Conservation (phyloP, 495 filamentous ascomycete species). For the Annulohypoxylon maeteangense region DNA sequence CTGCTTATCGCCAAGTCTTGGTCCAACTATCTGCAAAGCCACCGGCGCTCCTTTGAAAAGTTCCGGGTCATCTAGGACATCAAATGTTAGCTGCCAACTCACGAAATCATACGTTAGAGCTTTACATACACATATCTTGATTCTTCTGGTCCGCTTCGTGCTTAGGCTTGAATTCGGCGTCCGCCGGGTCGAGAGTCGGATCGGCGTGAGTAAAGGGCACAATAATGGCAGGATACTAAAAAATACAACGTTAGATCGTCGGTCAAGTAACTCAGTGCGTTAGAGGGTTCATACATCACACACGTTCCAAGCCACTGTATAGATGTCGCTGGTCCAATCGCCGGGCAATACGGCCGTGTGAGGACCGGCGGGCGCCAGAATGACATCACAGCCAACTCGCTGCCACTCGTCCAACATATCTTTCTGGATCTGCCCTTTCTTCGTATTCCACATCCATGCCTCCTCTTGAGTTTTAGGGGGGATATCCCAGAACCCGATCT, state of each 20-base stretch:
- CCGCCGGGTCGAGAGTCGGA: conserved; percentile 41
- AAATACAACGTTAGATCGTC: background rate
- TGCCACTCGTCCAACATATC: conserved; percentile 49
- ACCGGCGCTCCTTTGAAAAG: conserved; percentile 49
- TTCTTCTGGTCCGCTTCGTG: conserved; percentile 40
- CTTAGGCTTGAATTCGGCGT: conserved; percentile 32
- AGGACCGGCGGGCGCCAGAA: conserved; percentile 48
- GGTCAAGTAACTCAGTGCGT: background rate
- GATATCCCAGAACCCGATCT: conserved; percentile 47
- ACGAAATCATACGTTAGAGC: background rate
- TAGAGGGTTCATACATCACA: conserved; percentile 36
- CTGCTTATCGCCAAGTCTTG: conserved; percentile 45
- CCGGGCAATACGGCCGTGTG: conserved; percentile 45
- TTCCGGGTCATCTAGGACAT: conserved; percentile 45
- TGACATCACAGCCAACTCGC: conserved; percentile 45
- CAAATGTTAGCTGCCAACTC: conserved; percentile 6
- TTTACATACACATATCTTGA: conserved; percentile 45
- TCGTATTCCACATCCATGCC: conserved; percentile 47
- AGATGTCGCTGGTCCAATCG: conserved; percentile 48
- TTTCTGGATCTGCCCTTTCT: conserved; percentile 43
- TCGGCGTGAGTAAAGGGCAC: conserved; percentile 47
- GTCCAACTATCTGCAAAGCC: conserved; percentile 47
- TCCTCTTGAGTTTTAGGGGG: conserved; percentile 48
- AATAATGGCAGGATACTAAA: conserved; percentile 49
- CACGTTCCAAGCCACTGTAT: conserved; percentile 51